Evolutionary conservation across 345 rosid genomes (phyloP).

Genomic region (Limnanthes douglasii): DNA sequence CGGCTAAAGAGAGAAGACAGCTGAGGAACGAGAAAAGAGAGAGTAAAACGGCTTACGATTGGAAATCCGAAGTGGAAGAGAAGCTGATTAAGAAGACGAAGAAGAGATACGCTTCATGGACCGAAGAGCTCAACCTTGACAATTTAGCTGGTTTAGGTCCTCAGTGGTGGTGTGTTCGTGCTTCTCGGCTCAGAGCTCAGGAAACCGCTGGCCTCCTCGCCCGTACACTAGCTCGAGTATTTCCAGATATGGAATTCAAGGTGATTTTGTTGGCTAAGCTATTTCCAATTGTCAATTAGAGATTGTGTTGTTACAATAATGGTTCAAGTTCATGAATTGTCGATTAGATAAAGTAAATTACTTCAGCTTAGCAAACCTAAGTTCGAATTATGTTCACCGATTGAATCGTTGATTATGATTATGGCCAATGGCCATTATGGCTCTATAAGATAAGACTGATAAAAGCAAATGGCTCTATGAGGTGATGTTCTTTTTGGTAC

Average conservation of each 20-base stretch:
- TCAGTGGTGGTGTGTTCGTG: constrained; percentile 74
- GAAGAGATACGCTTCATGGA: constrained; percentile 33
- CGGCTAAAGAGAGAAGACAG: constrained; percentile 79
- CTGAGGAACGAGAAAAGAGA: constrained; percentile 68
- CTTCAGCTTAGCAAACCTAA: no score
- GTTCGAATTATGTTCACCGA: no score
- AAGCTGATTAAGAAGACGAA: constrained; percentile 58
- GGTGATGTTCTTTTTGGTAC: no score
- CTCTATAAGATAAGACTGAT: no score
- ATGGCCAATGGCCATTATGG: no score
- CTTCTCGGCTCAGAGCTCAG: constrained; percentile 34
- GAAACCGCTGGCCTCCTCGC: constrained; percentile 52
- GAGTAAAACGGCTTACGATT: constrained; percentile 38
- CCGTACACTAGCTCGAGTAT: constrained; percentile 31
- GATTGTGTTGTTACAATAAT: not conserved
- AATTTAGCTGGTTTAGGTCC: constrained; percentile 53
- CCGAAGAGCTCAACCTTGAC: constrained; percentile 61
- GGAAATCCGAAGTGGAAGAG: constrained; percentile 84
- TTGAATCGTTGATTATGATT: no score
- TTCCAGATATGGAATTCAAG: constrained; percentile 53
- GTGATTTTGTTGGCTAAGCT: constrained; percentile 11
- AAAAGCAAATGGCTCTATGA: no score
- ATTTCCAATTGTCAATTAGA: not conserved
- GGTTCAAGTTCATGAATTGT: constrained; percentile 2
- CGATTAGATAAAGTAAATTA: constrained; percentile 1